phyloP scores from a whole-genome alignment of 208 protist species.

The Entamoeba histolytica region DNA sequence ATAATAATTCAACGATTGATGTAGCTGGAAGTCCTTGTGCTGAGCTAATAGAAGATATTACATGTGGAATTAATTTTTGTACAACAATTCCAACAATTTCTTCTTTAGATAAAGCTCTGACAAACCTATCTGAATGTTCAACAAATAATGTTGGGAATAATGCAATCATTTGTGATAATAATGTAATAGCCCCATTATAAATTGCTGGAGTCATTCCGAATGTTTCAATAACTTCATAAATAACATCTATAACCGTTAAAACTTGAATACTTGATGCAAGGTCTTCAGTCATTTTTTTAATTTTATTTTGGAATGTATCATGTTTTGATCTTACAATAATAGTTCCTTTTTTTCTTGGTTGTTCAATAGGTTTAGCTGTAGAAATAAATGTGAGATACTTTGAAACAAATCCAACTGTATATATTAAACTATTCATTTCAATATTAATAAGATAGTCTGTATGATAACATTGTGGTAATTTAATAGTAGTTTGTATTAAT shows the following conservation, averaged over 20 bases:
- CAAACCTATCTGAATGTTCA: neutral
- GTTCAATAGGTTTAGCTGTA: too few relatives aligned
- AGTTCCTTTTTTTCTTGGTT: too few relatives aligned
- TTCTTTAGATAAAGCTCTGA: neutral
- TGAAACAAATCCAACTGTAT: neutral
- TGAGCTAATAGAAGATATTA: neutral
- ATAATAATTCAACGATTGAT: neutral
- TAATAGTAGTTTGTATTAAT: neutral
- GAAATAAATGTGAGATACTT: neutral
- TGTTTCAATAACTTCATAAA: neutral
- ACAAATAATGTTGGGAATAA: neutral
- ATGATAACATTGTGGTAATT: neutral
- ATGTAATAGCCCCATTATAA: neutral
- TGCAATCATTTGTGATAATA: neutral
- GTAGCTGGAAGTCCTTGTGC: neutral
- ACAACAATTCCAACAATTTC: neutral
- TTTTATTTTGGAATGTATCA: neutral
- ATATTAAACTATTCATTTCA: neutral
- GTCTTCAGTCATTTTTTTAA: neutral
- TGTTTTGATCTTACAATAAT: neutral
- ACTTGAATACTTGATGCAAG: neutral
- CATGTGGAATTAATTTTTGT: neutral
- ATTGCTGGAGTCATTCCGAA: neutral
- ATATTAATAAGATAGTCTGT: neutral
- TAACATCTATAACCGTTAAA: neutral